Evolutionary conservation across 306 rosid genomes (phyloP).

Genomic region (Calophaca sinica): DNA sequence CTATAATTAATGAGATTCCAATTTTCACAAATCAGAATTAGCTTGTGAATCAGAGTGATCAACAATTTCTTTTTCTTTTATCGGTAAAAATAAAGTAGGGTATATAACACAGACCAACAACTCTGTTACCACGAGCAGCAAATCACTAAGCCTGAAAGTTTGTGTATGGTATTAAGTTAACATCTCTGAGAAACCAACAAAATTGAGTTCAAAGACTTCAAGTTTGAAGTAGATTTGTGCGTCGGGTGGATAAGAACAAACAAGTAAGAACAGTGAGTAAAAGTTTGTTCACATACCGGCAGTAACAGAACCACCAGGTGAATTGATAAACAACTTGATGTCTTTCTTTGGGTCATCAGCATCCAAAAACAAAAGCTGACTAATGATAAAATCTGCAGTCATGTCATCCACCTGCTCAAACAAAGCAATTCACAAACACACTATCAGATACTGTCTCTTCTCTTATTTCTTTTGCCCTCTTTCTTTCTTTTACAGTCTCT

Average conservation of each 20-base stretch:
- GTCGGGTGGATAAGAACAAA: constrained; percentile 13
- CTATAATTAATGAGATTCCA: neutral
- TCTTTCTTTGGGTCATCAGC: constrained; percentile 87
- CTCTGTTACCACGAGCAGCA: constrained; percentile 25
- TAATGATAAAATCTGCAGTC: constrained; percentile 88
- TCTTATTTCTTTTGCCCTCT: neutral
- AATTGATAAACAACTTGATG: constrained; percentile 85
- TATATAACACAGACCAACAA: constrained; percentile 24
- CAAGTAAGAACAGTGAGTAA: neutral
- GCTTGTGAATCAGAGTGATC: constrained; percentile 19
- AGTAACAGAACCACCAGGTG: constrained; percentile 97
- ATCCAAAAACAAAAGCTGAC: constrained; percentile 90
- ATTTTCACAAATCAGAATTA: constrained; percentile 21
- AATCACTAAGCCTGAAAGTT: constrained; percentile 22
- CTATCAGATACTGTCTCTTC: constrained; percentile 7
- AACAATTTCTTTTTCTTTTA: neutral
- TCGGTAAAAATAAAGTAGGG: neutral
- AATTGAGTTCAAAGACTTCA: constrained; percentile 5
- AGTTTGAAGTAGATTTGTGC: constrained; percentile 4
- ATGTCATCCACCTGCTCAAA: constrained; percentile 85
- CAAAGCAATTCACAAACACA: constrained; percentile 33
- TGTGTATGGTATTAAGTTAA: neutral
- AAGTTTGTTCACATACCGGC: constrained; percentile 66
- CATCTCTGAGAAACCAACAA: constrained; percentile 19
- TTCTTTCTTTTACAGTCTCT: neutral